Conservation (phyloP, 2,329 filamentous ascomycete genomes). For the Triangularia verruculosa region DNA sequence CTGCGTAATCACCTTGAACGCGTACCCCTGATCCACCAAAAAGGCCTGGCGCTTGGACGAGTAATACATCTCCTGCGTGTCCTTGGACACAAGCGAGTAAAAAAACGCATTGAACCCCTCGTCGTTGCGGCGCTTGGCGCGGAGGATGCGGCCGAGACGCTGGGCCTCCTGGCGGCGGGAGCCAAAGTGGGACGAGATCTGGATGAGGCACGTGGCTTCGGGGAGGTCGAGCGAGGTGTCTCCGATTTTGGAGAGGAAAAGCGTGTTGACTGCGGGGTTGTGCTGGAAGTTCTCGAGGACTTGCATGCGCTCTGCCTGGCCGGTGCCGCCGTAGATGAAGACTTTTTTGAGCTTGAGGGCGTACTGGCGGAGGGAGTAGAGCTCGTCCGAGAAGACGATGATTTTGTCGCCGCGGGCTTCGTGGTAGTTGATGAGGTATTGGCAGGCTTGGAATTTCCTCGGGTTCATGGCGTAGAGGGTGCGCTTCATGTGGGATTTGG, state of each 20-base stretch:
- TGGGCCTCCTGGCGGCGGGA: conserved; percentile 96
- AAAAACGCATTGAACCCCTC: conserved; percentile 99
- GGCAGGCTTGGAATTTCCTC: conserved; percentile 92
- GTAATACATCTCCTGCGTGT: conserved; percentile 97
- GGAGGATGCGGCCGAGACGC: conserved; percentile 84
- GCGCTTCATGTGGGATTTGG: conserved; percentile 46
- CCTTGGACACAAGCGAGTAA: conserved; percentile 94
- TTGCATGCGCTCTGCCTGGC: conserved; percentile 77
- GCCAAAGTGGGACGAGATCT: conserved; percentile 96
- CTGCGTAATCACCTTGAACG: conserved; percentile 98
- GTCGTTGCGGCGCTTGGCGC: conserved; percentile 93
- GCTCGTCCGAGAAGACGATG: conserved; percentile 97
- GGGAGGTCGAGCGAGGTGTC: conserved; percentile 97
- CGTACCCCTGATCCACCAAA: conserved; percentile 95
- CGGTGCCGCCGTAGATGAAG: conserved; percentile 87
- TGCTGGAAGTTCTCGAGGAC: conserved; percentile 95
- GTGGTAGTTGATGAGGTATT: conserved; percentile 98
- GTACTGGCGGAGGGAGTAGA: conserved; percentile 85
- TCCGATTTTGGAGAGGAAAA: conserved; percentile 96
- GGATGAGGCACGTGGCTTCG: conserved; percentile 93
- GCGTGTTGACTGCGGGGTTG: conserved; percentile 83
- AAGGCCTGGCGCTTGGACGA: conserved; percentile 96
- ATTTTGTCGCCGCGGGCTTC: conserved; percentile 94
- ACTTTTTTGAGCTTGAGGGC: conserved; percentile 80
- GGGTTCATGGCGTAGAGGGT: conserved; percentile 95